Conservation (phyloP, 768 basidiomycete genomes). For the Auriscalpium vulgare region DNA sequence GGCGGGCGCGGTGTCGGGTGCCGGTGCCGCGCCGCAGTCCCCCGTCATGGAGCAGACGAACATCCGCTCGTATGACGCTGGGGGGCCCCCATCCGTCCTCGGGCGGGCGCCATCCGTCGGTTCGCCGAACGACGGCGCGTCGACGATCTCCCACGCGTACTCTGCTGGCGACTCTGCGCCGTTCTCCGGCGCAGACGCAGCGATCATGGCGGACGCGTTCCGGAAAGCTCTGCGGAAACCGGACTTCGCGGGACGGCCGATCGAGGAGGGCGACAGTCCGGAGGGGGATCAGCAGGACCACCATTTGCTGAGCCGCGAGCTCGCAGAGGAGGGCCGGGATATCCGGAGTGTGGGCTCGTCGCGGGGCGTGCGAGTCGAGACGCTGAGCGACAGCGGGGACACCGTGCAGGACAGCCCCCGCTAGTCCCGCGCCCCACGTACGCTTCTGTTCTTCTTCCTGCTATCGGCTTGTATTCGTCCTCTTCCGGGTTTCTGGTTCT, state of each 20-base stretch:
- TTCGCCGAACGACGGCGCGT: conserved; percentile 53
- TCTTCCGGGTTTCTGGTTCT: conserved; percentile 12
- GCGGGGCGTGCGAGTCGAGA: conserved; percentile 73
- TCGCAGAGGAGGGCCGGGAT: conserved; percentile 87
- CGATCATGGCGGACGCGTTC: conserved; percentile 91
- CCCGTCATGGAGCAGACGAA: conserved; percentile 35
- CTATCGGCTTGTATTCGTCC: not conserved
- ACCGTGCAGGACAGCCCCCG: conserved; percentile 18
- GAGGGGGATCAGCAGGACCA: conserved; percentile 33
- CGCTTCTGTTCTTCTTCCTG: not conserved
- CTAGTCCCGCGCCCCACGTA: conserved; percentile 27
- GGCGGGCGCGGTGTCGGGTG: conserved; percentile 41
- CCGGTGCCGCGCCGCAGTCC: conserved; percentile 37
- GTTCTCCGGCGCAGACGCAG: conserved; percentile 80
- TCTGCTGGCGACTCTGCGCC: conserved; percentile 59
- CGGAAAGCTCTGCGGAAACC: conserved; percentile 83
- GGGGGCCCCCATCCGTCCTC: conserved; percentile 13
- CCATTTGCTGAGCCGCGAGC: conserved; percentile 56
- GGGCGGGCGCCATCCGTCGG: conserved; percentile 25
- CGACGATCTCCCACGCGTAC: conserved; percentile 55
- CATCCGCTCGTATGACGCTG: conserved; percentile 23
- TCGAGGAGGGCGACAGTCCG: conserved; percentile 66
- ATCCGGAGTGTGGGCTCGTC: conserved; percentile 77
- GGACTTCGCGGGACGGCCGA: conserved; percentile 64
- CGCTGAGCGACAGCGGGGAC: conserved; percentile 42